Evolutionary conservation across 192 early-diverging fungal genomes (phyloP), one percentile per base, ranked within the genome.

Genomic region (Fimicolochytrium jonesii): DNA sequence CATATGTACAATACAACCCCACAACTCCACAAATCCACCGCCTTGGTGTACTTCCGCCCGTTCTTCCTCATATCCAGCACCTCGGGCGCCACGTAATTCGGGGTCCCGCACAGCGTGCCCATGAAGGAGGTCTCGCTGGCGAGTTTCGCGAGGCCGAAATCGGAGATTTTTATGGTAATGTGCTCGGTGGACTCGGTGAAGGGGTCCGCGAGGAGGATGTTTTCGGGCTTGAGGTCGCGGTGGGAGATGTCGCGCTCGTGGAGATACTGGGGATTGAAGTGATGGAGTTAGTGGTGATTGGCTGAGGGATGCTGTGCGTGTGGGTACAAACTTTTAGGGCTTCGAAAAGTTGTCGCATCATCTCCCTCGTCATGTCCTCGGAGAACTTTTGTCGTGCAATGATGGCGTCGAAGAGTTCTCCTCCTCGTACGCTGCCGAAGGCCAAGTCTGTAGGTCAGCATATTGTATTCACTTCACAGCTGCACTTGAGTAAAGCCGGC

Each of bases 391-490:
- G 31, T 37, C 77, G 75, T 31, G 83, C 80, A 20, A 84, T 75
- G 49, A 95, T 89, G 36, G 82, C 83, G 54, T 92, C 90, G 67
- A 95, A 95, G n/a, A 95, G 74, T 65, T 95, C 92, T 31, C 91
- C 91, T 56, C 87, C 90, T 13, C 68, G 56, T 0, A 85, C 85
- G 48, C 81, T 86, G 45, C 25, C 22, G 10, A 20, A 26, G 42
- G 54, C 10, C 1, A 81, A 84, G 30, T 70, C 56, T 36, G 54
- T 67, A 22, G 55, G 1, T 25, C 28, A 2, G 48, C 2, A 41
- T 64, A 77, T 64, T 71, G 47, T n/a, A 77, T 39, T 23, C 53
- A 42, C 54, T 60, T 13, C n/a, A n/a, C n/a, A n/a, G n/a, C n/a
- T n/a, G n/a, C n/a, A n/a, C n/a, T n/a, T n/a, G n/a, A n/a, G n/a